Evolutionary conservation across 192 early-diverging fungal genomes (phyloP), one percentile per base, ranked within the genome.

Genomic region (Bifiguratus adelaidae): DNA sequence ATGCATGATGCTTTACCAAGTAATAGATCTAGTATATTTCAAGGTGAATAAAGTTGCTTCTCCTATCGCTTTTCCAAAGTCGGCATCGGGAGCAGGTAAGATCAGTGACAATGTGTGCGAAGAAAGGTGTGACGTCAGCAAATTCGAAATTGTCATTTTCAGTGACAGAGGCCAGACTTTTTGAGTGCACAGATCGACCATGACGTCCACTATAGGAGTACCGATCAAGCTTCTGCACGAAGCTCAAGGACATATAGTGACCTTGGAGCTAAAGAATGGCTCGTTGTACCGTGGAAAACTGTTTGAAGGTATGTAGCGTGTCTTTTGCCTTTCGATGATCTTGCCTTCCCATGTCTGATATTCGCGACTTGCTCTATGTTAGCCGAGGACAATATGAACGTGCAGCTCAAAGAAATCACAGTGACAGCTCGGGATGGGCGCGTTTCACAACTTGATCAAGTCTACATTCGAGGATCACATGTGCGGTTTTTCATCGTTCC

Each of bases 331-430:
- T n/a, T 33, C n/a, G 32, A 8, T 8, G n/a, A 33, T 33, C n/a
- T 33, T 9, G 32, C n/a, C n/a, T 33, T n/a, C 32, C 32, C 8
- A 33, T 8, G n/a, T 13, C 32, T n/a, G 32, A 33, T 33, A 33
- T 33, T 33, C 32, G n/a, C 32, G n/a, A n/a, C n/a, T n/a, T 6
- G 22, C 37, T 40, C 5, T 0, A 19, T 0, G 13, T 25, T 46
- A 79, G 83, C 88, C 36, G 95, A 99, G 66, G 95, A 99, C 70
- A 99, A 96, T 68, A 99, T 99, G 95, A 99, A 99, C 55, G 83
- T 96, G 29, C 95, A 96, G 71, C 76, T 99, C 49, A 83, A 80
- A 54, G 88, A 96, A 48, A 91, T 99, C 46, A 88, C 85, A 22
- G 89, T 92, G 30, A 95, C 92, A 3, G 78, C 74, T 52, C 80